Evolutionary conservation across 768 basidiomycete genomes (phyloP).

Genomic region (Pisolithus sp.): DNA sequence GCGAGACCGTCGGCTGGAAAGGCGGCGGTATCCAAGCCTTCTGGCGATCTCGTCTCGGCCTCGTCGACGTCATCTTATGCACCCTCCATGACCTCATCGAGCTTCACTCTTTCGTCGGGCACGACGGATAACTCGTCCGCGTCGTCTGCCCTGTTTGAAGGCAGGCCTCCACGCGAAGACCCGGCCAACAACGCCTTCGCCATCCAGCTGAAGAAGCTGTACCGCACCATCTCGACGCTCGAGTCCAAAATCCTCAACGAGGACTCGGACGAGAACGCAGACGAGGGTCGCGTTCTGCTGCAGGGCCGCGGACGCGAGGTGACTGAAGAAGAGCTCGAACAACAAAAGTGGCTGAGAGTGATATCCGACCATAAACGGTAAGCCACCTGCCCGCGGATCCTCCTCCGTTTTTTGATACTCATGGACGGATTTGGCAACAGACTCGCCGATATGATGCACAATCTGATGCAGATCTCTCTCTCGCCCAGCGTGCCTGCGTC

Average conservation of each 20-base stretch:
- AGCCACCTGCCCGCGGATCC: constrained; percentile 23
- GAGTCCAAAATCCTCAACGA: constrained; percentile 70
- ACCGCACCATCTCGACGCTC: constrained; percentile 73
- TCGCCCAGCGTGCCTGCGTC: constrained; percentile 86
- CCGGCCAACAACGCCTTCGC: constrained; percentile 65
- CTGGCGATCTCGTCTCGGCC: constrained; percentile 66
- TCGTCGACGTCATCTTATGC: constrained; percentile 74
- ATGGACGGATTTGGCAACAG: constrained; percentile 34
- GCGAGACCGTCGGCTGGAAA: constrained; percentile 42
- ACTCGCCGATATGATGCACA: constrained; percentile 85
- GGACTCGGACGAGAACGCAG: constrained; percentile 49
- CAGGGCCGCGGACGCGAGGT: constrained; percentile 28
- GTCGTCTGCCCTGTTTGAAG: constrained; percentile 65
- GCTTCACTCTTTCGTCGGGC: constrained; percentile 65
- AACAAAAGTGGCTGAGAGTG: constrained; percentile 69
- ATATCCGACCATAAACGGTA: constrained; percentile 81
- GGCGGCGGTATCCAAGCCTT: constrained; percentile 50
- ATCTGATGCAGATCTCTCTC: constrained; percentile 77
- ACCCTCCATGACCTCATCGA: constrained; percentile 59
- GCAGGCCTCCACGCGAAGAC: constrained; percentile 42
- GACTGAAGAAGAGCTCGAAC: constrained; percentile 55
- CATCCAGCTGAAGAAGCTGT: constrained; percentile 70
- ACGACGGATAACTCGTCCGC: constrained; percentile 73
- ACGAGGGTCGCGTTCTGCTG: constrained; percentile 31
- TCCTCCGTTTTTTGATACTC: not conserved